Evolutionary conservation across 1,284 basidiomycete species (phyloP).

Genomic region (Ceratobasidium sp.): DNA sequence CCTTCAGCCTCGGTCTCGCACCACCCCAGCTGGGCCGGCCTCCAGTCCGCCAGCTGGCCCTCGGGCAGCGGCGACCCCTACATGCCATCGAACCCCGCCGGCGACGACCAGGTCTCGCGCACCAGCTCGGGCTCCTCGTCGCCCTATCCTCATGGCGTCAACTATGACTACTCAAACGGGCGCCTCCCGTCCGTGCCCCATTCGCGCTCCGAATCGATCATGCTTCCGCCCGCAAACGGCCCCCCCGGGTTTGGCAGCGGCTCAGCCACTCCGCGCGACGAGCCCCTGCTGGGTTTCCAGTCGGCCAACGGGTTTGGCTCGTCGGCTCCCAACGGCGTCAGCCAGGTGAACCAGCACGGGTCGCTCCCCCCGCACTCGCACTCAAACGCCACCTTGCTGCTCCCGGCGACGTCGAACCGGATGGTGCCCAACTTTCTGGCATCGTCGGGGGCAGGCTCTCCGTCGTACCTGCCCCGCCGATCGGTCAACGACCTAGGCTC

Average conservation of each 20-base stretch:
- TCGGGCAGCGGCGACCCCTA: not conserved
- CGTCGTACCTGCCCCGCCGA: slow-evolving; percentile 24
- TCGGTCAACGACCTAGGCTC: slow-evolving; percentile 33
- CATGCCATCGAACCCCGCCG: not conserved
- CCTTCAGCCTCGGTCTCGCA: slow-evolving; percentile 13
- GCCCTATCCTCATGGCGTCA: slow-evolving; percentile 31
- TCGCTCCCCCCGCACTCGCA: slow-evolving; percentile 34
- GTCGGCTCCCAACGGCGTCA: not conserved
- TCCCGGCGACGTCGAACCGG: slow-evolving; percentile 10
- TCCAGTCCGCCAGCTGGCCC: not conserved
- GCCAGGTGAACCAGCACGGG: slow-evolving; percentile 21
- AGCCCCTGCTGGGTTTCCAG: not conserved
- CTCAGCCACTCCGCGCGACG: slow-evolving; percentile 27
- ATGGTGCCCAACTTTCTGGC: slow-evolving; percentile 29
- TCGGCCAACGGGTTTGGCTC: slow-evolving; percentile 18
- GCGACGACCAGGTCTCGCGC: slow-evolving; percentile 33
- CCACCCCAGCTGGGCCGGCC: slow-evolving; percentile 19
- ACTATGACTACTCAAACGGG: slow-evolving; percentile 30
- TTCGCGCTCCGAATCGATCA: slow-evolving; percentile 26
- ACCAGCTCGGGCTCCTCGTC: slow-evolving; percentile 24
- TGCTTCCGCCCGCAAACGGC: slow-evolving; percentile 9
- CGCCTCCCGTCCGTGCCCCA: slow-evolving; percentile 26
- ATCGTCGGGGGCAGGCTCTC: not conserved
- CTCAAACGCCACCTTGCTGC: slow-evolving; percentile 30
- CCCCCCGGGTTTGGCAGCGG: slow-evolving; percentile 3